Evolutionary conservation across 225 moss, liverwort and hornwort genomes (phyloP), one percentile per base, ranked within the genome.

Genomic region (Neckera pumila): DNA sequence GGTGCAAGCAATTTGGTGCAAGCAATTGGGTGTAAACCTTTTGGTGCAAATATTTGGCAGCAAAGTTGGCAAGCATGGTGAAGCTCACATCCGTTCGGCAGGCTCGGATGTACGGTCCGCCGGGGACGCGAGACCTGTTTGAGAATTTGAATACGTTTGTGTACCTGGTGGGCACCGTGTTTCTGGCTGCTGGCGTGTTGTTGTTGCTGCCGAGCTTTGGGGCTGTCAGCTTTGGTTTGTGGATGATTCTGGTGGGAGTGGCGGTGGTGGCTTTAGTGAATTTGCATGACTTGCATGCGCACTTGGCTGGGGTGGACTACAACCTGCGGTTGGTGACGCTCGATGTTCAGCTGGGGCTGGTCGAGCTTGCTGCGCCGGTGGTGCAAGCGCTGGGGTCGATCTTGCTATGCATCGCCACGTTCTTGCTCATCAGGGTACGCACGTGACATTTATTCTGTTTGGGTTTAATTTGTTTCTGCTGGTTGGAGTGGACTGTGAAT

Each of bases 21-120:
- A 8, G 6, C 5, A 19, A 63, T 17, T n/a, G 23, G 34, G 58
- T 62, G 11, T 2, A 11, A 23, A 7, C 7, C 21, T 7, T 28
- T 47, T 31, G 31, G 71, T 31, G 26, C 42, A 42, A 47, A 47
- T 10, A 8, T 47, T n/a, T 28, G 34, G 58, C 38, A 79, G 70
- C 26, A 13, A 56, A 56, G 22, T 53, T 34, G 49, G 77, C 58
- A 81, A 76, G n/a, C 34, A 97, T 97, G 96, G 96, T 95, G 95
- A 97, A 97, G 91, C 87, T 96, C 42, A 95, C 94, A 10, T 97
- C 95, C 21, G 94, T 92, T 30, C 91, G 96, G 58, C 93, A 90
- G 73, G 81, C 85, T 3, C 92, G 95, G 58, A 81, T 90, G 80
- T 97, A 95, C 21, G 97, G 96, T n/a, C 92, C 95, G 40, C 81